Percentiles rank a stretch among this genome's conserved stretches.
Evolutionary conservation across 768 basidiomycete species (phyloP).

Genomic region (Trametes meyenii): DNA sequence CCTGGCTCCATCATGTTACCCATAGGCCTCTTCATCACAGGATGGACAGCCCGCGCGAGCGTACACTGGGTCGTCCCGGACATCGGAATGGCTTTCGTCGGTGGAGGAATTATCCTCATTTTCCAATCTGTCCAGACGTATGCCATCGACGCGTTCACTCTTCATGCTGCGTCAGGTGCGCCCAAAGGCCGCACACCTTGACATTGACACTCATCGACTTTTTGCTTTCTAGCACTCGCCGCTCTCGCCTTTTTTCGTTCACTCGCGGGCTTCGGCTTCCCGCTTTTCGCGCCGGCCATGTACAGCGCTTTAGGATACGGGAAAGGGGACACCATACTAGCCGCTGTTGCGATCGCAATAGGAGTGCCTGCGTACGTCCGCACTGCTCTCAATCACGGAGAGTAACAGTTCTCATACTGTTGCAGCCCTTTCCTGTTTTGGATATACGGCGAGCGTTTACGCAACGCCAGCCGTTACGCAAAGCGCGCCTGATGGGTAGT

Average conservation of each 20-base stretch:
- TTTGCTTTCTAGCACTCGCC: slow-evolving; percentile 56
- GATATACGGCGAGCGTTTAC: slow-evolving; percentile 49
- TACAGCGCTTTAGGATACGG: slow-evolving; percentile 67
- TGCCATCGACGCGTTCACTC: slow-evolving; percentile 64
- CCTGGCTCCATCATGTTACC: slow-evolving; percentile 64
- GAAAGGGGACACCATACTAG: slow-evolving; percentile 67
- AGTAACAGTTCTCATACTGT: slow-evolving; percentile 29
- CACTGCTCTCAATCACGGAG: slow-evolving; percentile 33
- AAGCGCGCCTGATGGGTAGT: background rate
- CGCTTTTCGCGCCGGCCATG: slow-evolving; percentile 73
- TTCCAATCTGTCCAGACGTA: slow-evolving; percentile 71
- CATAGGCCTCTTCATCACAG: slow-evolving; percentile 64
- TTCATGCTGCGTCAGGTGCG: slow-evolving; percentile 69
- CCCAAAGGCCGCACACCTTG: slow-evolving; percentile 19
- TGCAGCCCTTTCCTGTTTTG: slow-evolving; percentile 44
- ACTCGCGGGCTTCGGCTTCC: slow-evolving; percentile 71
- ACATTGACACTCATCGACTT: slow-evolving; percentile 66
- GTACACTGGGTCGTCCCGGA: slow-evolving; percentile 73
- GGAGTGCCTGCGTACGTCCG: slow-evolving; percentile 53
- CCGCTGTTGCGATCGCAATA: slow-evolving; percentile 53
- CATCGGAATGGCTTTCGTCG: slow-evolving; percentile 59
- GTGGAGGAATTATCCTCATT: slow-evolving; percentile 56
- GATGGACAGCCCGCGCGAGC: slow-evolving; percentile 63
- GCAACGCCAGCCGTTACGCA: background rate
- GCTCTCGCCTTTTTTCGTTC: slow-evolving; percentile 65